Evolutionary conservation across 805 yeast species (phyloP).

Genomic region (Maudiozyma turicensis): DNA sequence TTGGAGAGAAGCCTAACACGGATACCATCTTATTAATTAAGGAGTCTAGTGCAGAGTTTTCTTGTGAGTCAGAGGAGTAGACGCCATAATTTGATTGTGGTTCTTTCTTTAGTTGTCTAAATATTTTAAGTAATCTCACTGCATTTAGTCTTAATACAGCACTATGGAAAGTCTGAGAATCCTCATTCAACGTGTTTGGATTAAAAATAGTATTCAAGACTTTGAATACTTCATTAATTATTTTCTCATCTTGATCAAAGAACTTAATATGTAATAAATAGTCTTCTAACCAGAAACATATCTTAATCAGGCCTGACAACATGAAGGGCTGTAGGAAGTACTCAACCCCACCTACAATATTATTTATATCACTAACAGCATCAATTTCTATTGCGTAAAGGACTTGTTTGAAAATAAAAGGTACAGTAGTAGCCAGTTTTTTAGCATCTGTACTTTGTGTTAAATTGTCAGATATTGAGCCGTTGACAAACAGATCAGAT

Average conservation of each 20-base stretch:
- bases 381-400: slow-evolving; percentile 44
- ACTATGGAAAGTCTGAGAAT: slow-evolving; percentile 36
- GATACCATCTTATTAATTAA: slow-evolving; percentile 17
- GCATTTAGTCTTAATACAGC: slow-evolving; percentile 30
- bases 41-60: slow-evolving; percentile 19
- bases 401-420: slow-evolving; percentile 66
- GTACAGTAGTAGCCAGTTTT: slow-evolving; percentile 60
- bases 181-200: slow-evolving; percentile 38
- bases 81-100: slow-evolving; percentile 24
- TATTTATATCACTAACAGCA: slow-evolving; percentile 47
- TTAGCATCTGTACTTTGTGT: slow-evolving; percentile 55
- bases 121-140: slow-evolving; percentile 15
- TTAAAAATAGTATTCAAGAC: slow-evolving; percentile 34
- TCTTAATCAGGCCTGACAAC: slow-evolving; percentile 45
- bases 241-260: slow-evolving; percentile 16
- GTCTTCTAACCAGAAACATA: slow-evolving; percentile 40
- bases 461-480: slow-evolving; percentile 78
- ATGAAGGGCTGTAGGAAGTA: slow-evolving; percentile 77
- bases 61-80: slow-evolving; percentile 25
- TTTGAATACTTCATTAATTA: slow-evolving; percentile 29
- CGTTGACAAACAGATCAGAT: slow-evolving; percentile 67
- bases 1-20: slow-evolving; percentile 17
- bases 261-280: slow-evolving; percentile 30
- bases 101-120: slow-evolving; percentile 17
- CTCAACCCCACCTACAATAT: slow-evolving; percentile 70